A percentile compares a stretch with the other conserved stretches of the same genome.
Evolutionary conservation across 2,329 filamentous ascomycete species (phyloP).

Genomic region (Cytospora schulzeri): DNA sequence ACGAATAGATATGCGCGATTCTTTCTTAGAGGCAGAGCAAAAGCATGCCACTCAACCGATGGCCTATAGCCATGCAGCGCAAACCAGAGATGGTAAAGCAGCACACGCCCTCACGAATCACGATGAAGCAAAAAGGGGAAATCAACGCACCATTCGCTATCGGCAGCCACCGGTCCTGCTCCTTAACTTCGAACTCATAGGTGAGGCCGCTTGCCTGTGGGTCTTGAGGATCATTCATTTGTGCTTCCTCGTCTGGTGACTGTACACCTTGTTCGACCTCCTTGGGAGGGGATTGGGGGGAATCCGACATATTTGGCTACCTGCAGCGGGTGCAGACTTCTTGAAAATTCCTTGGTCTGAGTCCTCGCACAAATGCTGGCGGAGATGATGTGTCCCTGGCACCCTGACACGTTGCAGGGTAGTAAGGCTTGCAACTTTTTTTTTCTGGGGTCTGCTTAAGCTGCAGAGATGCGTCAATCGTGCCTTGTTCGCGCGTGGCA

Average conservation of each 20-base stretch:
- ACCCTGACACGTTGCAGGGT: conserved; percentile 59
- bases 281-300: conserved; percentile 84
- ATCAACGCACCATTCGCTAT: conserved; percentile 97
- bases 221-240: conserved; percentile 86
- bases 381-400: conserved; percentile 61
- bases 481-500: conserved; percentile 37
- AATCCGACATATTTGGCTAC: conserved; percentile 89
- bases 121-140: conserved; percentile 38
- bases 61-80: conserved; percentile 37
- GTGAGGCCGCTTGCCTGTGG: conserved; percentile 74
- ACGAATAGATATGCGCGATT: conserved; percentile 38
- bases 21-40: conserved; percentile 45
- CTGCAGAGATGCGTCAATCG: conserved; percentile 59
- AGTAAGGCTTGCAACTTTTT: conserved; percentile 54
- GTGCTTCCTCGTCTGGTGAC: conserved; percentile 90
- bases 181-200: conserved; percentile 98
- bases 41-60: conserved; percentile 51
- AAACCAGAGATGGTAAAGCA: conserved; percentile 34
- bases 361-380: conserved; percentile 59
- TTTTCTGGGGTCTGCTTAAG: conserved; percentile 47
- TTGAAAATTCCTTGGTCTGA: conserved; percentile 59
- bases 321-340: conserved; percentile 66
- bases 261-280: conserved; percentile 92
- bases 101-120: conserved; percentile 39
- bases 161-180: conserved; percentile 98